Base-by-base conservation (phyloP, 2,329 filamentous ascomycete species). In the Paraphoma chrysanthemicola region DNA sequence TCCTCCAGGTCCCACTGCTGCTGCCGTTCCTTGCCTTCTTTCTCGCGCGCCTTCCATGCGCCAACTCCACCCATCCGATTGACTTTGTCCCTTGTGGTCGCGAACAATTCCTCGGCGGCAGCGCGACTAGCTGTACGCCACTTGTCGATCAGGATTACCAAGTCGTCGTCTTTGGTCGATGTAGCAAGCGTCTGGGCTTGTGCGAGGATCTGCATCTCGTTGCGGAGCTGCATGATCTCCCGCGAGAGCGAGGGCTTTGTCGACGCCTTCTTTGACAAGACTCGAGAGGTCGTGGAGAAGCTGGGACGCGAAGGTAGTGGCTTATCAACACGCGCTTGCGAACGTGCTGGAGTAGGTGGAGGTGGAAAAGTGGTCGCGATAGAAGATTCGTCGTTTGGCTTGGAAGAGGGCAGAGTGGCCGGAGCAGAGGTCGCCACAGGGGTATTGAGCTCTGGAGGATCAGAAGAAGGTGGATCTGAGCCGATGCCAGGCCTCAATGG, bases 41-140 rank as follows among this genome's bases (percentile, higher is more conserved):
- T 70, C 57, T 78, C 72, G 23, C 73, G 68, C 12, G 73, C 67
- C 52, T 69, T 83, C 82, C 83, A 89, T 6, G 81, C 86, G 36
- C 78, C 75, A 41, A 88, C 80, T 1, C 87, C 88, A 17, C 88
- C 88, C 84, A 89, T 88, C 63, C 83, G 78, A 65, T 85, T 80
- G 36, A 90, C 81, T 51, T 86, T 77, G 70, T 88, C 86, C 59
- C 83, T 82, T 18, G 88, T 86, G 17, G 80, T 77, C 23, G 77
- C 80, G 71, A 89, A 91, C 10, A 91, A 76, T 66, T 90, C 87
- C 63, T 92, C 89, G 1, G 89, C 89, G 6, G 87, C 88, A 48
- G 81, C 77, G 59, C 88, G 82, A 56, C 84, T 85, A 16, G 86
- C 85, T 0, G 69, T 73, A 45, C 80, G 84, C 90, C 90, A 92